A percentile compares a stretch with the other conserved stretches of the same genome.
Evolutionary conservation across 108 stramenopile genomes (phyloP).

Genomic region (Nitzschia sp.): DNA sequence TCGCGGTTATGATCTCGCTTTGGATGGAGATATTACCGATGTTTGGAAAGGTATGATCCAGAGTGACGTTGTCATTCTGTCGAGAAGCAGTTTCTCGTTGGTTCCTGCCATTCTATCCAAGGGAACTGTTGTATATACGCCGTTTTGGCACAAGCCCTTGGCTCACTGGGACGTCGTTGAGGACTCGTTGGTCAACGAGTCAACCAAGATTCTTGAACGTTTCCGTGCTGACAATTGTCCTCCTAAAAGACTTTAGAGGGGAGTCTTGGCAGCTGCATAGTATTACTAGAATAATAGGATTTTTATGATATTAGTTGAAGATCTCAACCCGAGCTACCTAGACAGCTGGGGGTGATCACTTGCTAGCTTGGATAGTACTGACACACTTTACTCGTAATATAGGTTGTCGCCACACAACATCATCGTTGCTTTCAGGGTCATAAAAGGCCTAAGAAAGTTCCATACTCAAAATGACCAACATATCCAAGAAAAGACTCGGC

Average conservation of each 20-base stretch:
- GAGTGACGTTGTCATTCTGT: conserved; percentile 27
- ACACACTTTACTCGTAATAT: no score
- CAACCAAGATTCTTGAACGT: conserved; percentile 8
- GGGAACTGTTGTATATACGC: conserved; percentile 29
- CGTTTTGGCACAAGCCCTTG: conserved; percentile 35
- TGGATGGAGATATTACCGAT: conserved; percentile 23
- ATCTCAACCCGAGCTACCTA: no score
- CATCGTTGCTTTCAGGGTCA: no score
- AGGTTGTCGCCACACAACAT: no score
- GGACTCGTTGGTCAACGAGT: conserved; percentile 10
- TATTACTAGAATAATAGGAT: no score
- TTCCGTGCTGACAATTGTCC: conserved; percentile 15
- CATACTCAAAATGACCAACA: no score
- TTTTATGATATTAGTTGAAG: no score
- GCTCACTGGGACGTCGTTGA: conserved; percentile 22
- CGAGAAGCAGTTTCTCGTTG: conserved; percentile 20
- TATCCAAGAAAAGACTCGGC: no score
- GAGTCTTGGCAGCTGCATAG: neutral
- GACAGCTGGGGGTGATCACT: no score
- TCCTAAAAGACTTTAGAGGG: conserved; percentile 3
- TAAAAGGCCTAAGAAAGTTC: no score
- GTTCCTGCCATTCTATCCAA: conserved; percentile 23
- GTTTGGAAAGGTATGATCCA: conserved; percentile 25
- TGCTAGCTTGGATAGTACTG: no score
- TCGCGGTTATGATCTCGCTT: conserved; percentile 9